Base-by-base conservation (phyloP, 2,329 filamentous ascomycete species). In the Ophiocordyceps sinensis region DNA sequence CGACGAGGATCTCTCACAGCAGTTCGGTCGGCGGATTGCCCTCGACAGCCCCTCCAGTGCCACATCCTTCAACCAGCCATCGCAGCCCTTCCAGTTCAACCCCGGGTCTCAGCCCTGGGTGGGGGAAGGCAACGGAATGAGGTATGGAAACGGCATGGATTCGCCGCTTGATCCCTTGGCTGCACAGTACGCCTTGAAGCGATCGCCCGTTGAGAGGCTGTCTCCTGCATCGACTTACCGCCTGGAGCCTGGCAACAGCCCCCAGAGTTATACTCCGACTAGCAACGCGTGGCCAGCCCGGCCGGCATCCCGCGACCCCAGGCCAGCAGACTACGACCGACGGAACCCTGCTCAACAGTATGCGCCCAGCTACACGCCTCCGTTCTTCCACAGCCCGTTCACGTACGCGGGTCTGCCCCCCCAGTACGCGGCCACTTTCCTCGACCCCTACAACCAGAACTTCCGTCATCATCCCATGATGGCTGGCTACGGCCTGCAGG, bases 31-130 rank as follows among this genome's bases (percentile, higher is more conserved):
- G 29, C 49, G 51, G 13, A 44, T 67, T 21, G 51, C 46, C 2
- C 41, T 70, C 17, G 59, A 62, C 14, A 58, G 60, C 26, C 39
- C 50, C 3, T 43, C 44, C 17, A 44, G 44, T 12, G 41, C 44
- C 12, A 44, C 51, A 5, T 41, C 47, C 7, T 58, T 56, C 46
- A 54, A 56, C 32, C 53, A 55, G 19, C 45, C 52, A 12, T 50
- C 53, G 2, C 62, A 62, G 39, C 55, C 61, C 6, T 70, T 70
- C 48, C 65, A 67, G 45, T 55, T 67, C 45, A 70, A 73, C 45
- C 65, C 68, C 1, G 60, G 55, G 8, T 66, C 66, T 5, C 64
- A 67, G 46, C 47, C 67, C 3, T 74, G 70, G 69, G 56, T 56
- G 38, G 53, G 55, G 8, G 60, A 66, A 13, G 40, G 36, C 13